A percentile compares a stretch with the other conserved stretches of the same genome.
Evolutionary conservation across 2,329 filamentous ascomycete species (phyloP).

Genomic region (Penicillium psychrosexuale): DNA sequence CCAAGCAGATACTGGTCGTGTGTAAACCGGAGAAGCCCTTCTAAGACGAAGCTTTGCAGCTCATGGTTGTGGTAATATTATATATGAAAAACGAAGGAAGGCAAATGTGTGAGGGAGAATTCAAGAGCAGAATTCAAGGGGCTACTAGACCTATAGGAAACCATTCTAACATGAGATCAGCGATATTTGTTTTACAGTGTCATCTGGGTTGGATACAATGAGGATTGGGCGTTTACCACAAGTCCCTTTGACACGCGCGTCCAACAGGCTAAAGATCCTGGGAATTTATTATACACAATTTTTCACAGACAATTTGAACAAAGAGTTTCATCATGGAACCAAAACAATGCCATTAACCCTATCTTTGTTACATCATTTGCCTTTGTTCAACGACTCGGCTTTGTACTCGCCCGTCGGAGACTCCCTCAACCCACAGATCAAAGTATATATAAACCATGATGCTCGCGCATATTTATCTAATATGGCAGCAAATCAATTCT

Average conservation of each 20-base stretch:
- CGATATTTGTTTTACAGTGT: neutral
- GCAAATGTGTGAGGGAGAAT: no score
- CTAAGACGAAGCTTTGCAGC: no score
- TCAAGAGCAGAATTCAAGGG: no score
- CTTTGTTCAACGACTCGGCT: constrained; percentile 5
- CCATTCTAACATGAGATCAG: neutral
- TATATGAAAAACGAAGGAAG: no score
- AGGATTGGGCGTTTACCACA: no score
- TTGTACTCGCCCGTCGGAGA: neutral
- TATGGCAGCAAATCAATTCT: neutral
- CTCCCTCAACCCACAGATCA: neutral
- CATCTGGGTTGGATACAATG: neutral
- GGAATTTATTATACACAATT: neutral
- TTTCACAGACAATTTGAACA: neutral
- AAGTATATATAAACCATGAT: neutral
- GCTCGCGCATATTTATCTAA: neutral
- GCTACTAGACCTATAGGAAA: neutral
- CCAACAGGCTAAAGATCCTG: neutral
- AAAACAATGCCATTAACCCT: neutral
- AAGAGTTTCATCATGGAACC: neutral
- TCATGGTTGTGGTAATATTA: no score
- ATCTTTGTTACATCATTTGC: neutral
- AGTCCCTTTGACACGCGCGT: neutral
- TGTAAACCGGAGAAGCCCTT: no score
- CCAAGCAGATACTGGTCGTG: no score